These are phyloP conservation scores for Vishniacozyma victoriae DNA, from an alignment of 768 basidiomycete species.

Conservation along the genomic window DNA sequence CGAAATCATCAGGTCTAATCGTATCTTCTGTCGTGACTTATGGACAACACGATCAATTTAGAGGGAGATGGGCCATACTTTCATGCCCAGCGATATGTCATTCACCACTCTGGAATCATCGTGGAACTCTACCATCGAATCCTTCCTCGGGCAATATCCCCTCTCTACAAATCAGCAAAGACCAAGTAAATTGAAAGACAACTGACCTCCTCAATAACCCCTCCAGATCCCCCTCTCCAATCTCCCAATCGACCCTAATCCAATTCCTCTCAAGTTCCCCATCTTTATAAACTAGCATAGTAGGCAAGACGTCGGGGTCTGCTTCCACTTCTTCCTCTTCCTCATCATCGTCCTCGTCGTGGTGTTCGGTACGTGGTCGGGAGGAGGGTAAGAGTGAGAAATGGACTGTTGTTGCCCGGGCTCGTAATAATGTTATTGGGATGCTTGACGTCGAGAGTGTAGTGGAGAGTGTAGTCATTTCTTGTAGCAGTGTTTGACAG, in stretches of 20 bases:
- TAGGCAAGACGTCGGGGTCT: conserved; percentile 44
- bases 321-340: conserved; percentile 6
- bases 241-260: conserved; percentile 42
- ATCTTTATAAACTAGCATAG: conserved; percentile 40
- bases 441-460: no score
- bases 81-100: no score
- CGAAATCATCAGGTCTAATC: no score
- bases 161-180: not conserved
- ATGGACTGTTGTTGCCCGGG: conserved; percentile 31
- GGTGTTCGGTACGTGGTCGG: not conserved
- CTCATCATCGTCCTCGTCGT: conserved; percentile 12
- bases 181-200: conserved; percentile 1
- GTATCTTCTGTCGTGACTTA: no score
- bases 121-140: no score
- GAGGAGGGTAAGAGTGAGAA: conserved; percentile 33
- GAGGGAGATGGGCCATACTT: no score
- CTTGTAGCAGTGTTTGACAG: no score
- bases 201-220: conserved; percentile 49
- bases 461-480: no score
- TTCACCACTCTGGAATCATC: no score
- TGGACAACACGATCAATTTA: no score
- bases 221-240: conserved; percentile 35
- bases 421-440: conserved; percentile 30
- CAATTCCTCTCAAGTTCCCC: conserved; percentile 41
- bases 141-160: conserved; percentile 13